Evolutionary conservation across 768 basidiomycete genomes (phyloP).

Genomic region (Tricholoma sp.): DNA sequence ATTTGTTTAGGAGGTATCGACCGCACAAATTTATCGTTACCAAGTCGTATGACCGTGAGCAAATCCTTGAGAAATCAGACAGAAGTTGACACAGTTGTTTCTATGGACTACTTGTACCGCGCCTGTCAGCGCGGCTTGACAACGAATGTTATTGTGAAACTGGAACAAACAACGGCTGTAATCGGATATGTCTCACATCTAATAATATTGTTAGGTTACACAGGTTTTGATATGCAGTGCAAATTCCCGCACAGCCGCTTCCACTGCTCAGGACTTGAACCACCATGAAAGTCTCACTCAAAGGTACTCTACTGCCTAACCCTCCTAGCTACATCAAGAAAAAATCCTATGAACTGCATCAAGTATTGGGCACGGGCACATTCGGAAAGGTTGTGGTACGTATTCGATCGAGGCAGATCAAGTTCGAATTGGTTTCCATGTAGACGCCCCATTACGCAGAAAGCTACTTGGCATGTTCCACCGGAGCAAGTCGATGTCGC

Average conservation of each 20-base stretch:
- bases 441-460: constrained; percentile 30
- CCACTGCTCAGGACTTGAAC: background rate
- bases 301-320: constrained; percentile 69
- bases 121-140: no score
- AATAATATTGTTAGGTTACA: no score
- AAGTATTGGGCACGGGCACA: constrained; percentile 73
- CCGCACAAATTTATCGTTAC: no score
- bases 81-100: no score
- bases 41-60: no score
- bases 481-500: constrained; percentile 51
- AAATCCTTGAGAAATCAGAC: no score
- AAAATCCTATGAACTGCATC: constrained; percentile 69
- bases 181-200: no score
- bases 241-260: constrained; percentile 1
- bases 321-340: constrained; percentile 87
- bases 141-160: no score
- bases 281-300: constrained; percentile 39
- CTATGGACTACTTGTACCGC: no score
- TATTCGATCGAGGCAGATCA: background rate
- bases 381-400: constrained; percentile 87
- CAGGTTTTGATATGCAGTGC: background rate
- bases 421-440: background rate
- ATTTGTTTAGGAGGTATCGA: no score
- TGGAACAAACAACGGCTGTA: no score
- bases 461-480: constrained; percentile 76